Evolutionary conservation across 2,329 filamentous ascomycete genomes (phyloP), one percentile per base, ranked within the genome.

Genomic region (Fusarium stilboides): DNA sequence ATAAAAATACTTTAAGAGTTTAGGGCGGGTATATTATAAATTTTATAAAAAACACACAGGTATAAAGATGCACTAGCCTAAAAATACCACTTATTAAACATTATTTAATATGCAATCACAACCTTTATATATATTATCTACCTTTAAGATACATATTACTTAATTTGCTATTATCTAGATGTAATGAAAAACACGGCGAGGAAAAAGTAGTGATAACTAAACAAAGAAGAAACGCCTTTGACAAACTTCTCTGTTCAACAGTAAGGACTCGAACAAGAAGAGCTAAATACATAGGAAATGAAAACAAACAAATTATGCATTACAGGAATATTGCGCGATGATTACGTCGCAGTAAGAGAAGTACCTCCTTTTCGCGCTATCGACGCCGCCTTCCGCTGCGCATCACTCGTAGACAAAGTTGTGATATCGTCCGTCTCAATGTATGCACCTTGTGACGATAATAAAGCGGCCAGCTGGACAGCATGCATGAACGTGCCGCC

Each of bases 401-500:
- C 50, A 43, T 44, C 26, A 53, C 50, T 44, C 39, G 50, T 53
- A 53, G 50, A 53, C 39, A 53, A 44, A 53, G 50, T 53, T 44
- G 17, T 44, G 50, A 53, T 53, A 53, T 53, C 50, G 28, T 53
- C 50, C 34, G 50, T 53, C 39, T 44, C 50, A 53, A 53, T 53
- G 50, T 44, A 44, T 53, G 28, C 50, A 44, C 50, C 50, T 53
- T 44, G 39, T 53, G 50, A 53, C 19, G 39, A 53, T 53, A 53
- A 53, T 19, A 53, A 44, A 53, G 6, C 50, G 50, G 39, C 39
- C 19, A 53, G 28, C 39, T 53, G 50, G 50, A 53, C 50, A 53
- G 50, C 50, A 36, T 53, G 50, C 50, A 53, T 53, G 50, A 53
- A 53, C 20, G 50, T 53, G 39, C 50, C 50, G 39, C 50, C 50